A percentile compares a stretch with the other conserved stretches of the same genome.
These are phyloP conservation scores for Globisporangium recalcitrans DNA, from an alignment of 352 stramenopile genomes.

Conservation along the genomic window DNA sequence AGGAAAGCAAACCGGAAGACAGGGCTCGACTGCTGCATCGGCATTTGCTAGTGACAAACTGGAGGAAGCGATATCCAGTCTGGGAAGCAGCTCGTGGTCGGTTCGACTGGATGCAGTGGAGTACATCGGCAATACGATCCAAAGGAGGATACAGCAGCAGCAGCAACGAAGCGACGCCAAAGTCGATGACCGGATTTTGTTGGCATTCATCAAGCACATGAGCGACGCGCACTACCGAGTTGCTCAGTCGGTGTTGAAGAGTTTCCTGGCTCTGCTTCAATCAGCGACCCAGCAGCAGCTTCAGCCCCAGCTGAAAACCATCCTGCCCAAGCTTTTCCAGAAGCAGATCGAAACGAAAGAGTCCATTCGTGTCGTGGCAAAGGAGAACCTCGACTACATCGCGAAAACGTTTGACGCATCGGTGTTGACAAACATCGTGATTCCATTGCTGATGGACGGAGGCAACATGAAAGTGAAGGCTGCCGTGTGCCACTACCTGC, in stretches of 20 bases:
- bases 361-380: constrained; percentile 37
- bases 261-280: constrained; percentile 49
- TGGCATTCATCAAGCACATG: constrained; percentile 55
- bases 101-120: constrained; percentile 58
- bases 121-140: constrained; percentile 30
- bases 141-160: constrained; percentile 12
- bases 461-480: constrained; percentile 78
- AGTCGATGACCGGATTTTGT: constrained; percentile 53
- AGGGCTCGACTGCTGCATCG: constrained; percentile 8
- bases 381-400: constrained; percentile 61
- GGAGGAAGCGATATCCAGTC: constrained; percentile 41
- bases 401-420: constrained; percentile 41
- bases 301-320: constrained; percentile 40
- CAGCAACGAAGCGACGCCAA: constrained; percentile 26
- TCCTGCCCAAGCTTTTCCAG: constrained; percentile 66
- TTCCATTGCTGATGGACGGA: constrained; percentile 63
- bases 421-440: constrained; percentile 37
- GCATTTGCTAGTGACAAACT: constrained; percentile 24
- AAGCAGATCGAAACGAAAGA: constrained; percentile 79
- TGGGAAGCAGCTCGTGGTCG: constrained; percentile 61
- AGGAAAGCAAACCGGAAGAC: constrained; percentile 14
- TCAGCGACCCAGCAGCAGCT: constrained; percentile 36
- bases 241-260: constrained; percentile 56
- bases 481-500: constrained; percentile 62
- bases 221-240: constrained; percentile 73